Evolutionary conservation across 495 filamentous ascomycete species (phyloP).

Genomic region (Penicillium crystallinum): DNA sequence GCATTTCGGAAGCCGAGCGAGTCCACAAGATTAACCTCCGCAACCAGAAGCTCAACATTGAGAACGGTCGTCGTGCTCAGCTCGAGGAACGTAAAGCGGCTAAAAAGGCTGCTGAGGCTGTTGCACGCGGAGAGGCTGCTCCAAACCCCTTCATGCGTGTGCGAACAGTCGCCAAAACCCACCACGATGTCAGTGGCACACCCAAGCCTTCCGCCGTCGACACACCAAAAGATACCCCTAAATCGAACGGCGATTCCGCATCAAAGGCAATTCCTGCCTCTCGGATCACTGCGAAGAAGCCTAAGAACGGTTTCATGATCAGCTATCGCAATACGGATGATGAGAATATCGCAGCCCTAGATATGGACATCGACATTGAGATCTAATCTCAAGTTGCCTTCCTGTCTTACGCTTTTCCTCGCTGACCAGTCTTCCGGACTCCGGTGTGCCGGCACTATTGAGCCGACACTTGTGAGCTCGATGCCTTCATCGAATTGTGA

Average conservation of each 20-base stretch:
- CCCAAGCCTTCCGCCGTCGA: constrained; percentile 18
- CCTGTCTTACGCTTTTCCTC: background rate
- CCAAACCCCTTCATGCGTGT: constrained; percentile 57
- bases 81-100: constrained; percentile 65
- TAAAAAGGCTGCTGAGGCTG: constrained; percentile 52
- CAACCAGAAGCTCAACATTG: constrained; percentile 73
- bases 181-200: constrained; percentile 49
- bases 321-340: constrained; percentile 73
- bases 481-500: background rate
- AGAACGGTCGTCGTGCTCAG: constrained; percentile 80
- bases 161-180: constrained; percentile 56
- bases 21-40: constrained; percentile 69
- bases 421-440: background rate
- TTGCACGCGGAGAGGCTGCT: constrained; percentile 49
- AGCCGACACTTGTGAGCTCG: background rate
- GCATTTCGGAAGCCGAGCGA: constrained; percentile 60
- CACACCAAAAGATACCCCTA: constrained; percentile 46
- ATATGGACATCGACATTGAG: constrained; percentile 77
- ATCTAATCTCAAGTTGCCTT: constrained; percentile 37
- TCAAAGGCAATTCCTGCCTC: constrained; percentile 27
- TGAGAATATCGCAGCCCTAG: constrained; percentile 75
- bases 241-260: constrained; percentile 22
- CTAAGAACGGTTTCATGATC: constrained; percentile 58
- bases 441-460: background rate
- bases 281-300: constrained; percentile 46